Base-by-base conservation (phyloP, 164 flowering plant species). In the Magnolia sinica region DNA sequence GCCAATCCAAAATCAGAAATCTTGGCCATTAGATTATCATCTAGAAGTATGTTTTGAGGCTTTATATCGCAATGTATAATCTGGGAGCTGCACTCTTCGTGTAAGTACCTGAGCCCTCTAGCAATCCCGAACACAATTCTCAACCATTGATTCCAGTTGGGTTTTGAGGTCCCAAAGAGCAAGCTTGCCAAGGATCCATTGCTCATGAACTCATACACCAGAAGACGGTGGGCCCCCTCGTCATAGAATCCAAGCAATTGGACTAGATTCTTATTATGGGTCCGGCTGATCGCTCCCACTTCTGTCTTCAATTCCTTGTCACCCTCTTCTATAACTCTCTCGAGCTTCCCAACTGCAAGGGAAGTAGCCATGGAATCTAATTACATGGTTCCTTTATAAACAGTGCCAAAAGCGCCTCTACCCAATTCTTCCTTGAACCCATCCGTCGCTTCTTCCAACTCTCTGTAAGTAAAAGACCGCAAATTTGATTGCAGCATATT, bases 1-100 rank as follows among this genome's bases (percentile, higher is more conserved):
- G 83, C 79, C 74, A 81, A 68, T 66, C 83, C 83, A 73, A 81
- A 81, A 51, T 78, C 83, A 51, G 81, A 75, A 14, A 78, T 81
- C 50, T 55, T 75, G 11, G 79, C 76, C 1, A 13, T 8, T n/a
- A n/a, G n/a, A n/a, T n/a, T n/a, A n/a, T n/a, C n/a, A n/a, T n/a
- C n/a, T n/a, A n/a, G n/a, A n/a, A n/a, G n/a, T n/a, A n/a, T n/a
- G n/a, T n/a, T n/a, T n/a, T n/a, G n/a, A n/a, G n/a, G n/a, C n/a
- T n/a, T n/a, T n/a, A n/a, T n/a, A n/a, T n/a, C n/a, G n/a, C n/a
- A n/a, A n/a, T n/a, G n/a, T n/a, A n/a, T n/a, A n/a, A n/a, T n/a
- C n/a, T n/a, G n/a, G n/a, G n/a, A n/a, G n/a, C n/a, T n/a, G n/a
- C n/a, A n/a, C n/a, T 78, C 81, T 64, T 81, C 81, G 13, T 81